Conservation (phyloP, 2,329 filamentous ascomycete genomes). For the Cladosporium sp. region DNA sequence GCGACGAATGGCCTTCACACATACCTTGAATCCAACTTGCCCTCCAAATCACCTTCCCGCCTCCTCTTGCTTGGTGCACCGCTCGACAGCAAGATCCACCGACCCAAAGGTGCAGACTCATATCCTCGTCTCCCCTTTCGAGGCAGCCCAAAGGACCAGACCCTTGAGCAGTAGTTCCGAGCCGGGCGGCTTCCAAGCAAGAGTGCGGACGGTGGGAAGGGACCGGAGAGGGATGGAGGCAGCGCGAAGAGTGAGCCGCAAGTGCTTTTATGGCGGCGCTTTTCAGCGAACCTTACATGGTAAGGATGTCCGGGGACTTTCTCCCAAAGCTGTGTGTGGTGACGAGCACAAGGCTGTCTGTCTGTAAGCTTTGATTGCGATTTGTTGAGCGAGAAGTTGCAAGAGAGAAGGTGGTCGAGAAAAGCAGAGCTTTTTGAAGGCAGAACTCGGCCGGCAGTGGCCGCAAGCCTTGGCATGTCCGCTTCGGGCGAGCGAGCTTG, state of each 20-base stretch:
- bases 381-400: constrained; percentile 96
- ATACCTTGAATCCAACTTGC: constrained; percentile 41
- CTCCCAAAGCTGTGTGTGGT: constrained; percentile 80
- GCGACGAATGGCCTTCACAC: constrained; percentile 75
- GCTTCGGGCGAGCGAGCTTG: background rate
- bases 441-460: constrained; percentile 34
- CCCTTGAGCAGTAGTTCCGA: constrained; percentile 40
- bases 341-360: constrained; percentile 53
- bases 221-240: constrained; percentile 44
- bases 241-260: constrained; percentile 71
- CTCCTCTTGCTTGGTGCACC: constrained; percentile 31
- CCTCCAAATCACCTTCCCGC: constrained; percentile 31
- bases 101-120: constrained; percentile 63
- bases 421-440: constrained; percentile 19
- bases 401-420: constrained; percentile 35
- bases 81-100: constrained; percentile 31
- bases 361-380: constrained; percentile 99
- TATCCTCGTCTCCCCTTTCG: constrained; percentile 69
- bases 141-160: constrained; percentile 36
- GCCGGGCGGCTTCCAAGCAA: constrained; percentile 28
- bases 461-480: constrained; percentile 46
- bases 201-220: constrained; percentile 52
- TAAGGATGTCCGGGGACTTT: constrained; percentile 98
- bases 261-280: constrained; percentile 98
- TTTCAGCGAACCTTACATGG: constrained; percentile 71